Evolutionary conservation across 805 yeast genomes (phyloP).

Genomic region (Nakazawaea anatomiae): DNA sequence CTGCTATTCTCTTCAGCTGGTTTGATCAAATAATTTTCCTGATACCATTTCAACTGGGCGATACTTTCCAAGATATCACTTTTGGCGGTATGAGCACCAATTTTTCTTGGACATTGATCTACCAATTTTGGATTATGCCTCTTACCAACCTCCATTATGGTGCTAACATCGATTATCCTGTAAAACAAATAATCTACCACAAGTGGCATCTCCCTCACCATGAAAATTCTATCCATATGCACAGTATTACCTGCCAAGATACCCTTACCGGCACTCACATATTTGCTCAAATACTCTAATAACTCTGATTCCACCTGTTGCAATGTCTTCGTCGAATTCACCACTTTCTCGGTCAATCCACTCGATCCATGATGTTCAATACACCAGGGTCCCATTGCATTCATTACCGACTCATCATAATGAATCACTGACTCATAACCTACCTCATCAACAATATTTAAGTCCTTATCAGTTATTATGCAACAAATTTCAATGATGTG

Average conservation of each 20-base stretch:
- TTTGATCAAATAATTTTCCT: constrained; percentile 50
- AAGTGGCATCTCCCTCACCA: constrained; percentile 77
- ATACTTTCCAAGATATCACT: constrained; percentile 89
- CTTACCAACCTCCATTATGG: constrained; percentile 70
- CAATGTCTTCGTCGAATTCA: constrained; percentile 48
- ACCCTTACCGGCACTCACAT: constrained; percentile 52
- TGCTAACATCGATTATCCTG: constrained; percentile 85
- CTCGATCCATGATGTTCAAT: constrained; percentile 65
- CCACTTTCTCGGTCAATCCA: constrained; percentile 73
- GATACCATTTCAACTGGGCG: constrained; percentile 72
- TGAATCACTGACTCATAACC: constrained; percentile 85
- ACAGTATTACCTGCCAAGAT: constrained; percentile 87
- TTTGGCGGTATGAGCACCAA: constrained; percentile 76
- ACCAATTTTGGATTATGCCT: constrained; percentile 71
- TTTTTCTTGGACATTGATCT: constrained; percentile 54
- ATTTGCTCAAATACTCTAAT: constrained; percentile 50
- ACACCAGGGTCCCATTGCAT: constrained; percentile 87
- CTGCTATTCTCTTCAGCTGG: background rate
- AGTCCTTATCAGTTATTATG: constrained; percentile 76
- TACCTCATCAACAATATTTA: constrained; percentile 58
- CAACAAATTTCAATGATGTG: constrained; percentile 90
- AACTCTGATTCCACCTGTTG: constrained; percentile 63
- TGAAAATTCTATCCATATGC: constrained; percentile 84
- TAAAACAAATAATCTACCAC: constrained; percentile 60
- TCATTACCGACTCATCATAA: constrained; percentile 54